These are phyloP conservation scores for Diplogelasinospora grovesii DNA, from an alignment of 495 filamentous ascomycete species.

Conservation along the genomic window DNA sequence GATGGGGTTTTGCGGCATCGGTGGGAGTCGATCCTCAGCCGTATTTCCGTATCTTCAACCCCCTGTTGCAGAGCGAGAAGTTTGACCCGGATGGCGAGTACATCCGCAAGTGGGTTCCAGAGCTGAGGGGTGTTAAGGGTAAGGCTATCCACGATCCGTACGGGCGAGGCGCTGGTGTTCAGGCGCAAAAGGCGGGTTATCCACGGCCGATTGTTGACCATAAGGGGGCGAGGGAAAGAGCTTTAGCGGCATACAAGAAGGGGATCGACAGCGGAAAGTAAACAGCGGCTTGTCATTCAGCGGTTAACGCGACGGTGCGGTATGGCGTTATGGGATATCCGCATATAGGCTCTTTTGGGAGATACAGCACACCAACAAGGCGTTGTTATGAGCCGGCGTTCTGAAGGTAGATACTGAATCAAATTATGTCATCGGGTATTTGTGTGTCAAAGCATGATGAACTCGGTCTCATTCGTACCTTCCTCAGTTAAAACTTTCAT, in stretches of 20 bases:
- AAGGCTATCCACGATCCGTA: constrained; percentile 72
- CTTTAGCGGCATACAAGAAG: constrained; percentile 66
- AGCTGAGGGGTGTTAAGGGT: constrained; percentile 53
- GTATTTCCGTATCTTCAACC: constrained; percentile 90
- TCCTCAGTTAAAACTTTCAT: too few relatives aligned
- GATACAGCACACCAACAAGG: too few relatives aligned
- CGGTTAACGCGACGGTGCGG: too few relatives aligned
- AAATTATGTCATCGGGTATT: too few relatives aligned
- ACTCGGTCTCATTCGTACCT: too few relatives aligned
- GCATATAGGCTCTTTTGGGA: not conserved
- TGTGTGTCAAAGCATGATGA: too few relatives aligned
- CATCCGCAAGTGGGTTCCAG: constrained; percentile 65
- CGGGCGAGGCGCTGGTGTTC: constrained; percentile 50
- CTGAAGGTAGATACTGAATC: too few relatives aligned
- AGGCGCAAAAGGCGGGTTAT: constrained; percentile 63
- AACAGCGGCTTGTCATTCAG: not conserved
- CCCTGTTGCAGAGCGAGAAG: constrained; percentile 76
- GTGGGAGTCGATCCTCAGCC: constrained; percentile 89
- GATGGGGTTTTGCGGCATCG: constrained; percentile 78
- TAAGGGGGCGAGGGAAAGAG: constrained; percentile 55
- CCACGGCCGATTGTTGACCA: constrained; percentile 71
- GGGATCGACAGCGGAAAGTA: constrained; percentile 16
- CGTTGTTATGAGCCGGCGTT: too few relatives aligned
- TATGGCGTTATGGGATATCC: too few relatives aligned
- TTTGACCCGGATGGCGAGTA: constrained; percentile 65